Evolutionary conservation across 306 rosid genomes (phyloP), one percentile per base, ranked within the genome.

Genomic region (Dalbergia oliveri): DNA sequence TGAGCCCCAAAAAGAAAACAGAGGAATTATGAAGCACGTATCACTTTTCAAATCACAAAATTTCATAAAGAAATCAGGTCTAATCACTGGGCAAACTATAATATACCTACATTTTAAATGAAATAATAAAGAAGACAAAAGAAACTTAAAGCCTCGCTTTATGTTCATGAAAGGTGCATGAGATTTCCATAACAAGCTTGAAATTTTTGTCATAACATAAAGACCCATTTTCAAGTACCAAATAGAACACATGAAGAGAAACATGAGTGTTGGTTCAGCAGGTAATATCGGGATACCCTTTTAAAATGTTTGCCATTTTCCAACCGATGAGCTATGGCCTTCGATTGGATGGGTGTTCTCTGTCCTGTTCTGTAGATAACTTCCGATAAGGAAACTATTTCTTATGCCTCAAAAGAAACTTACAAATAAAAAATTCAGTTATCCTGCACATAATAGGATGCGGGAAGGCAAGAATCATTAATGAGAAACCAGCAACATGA

Each of bases 291-390:
- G 41, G 41, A 37, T 37, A 37, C 7, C 41, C 41, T 37, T 37
- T 37, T 37, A 37, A 5, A 4, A 37, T 4, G 5, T 37, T 37
- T 37, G 5, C 41, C 41, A 37, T 37, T 37, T 37, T 37, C 50
- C 47, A 66, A n/a, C 53, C 51, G 44, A 44, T 78, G 39, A 56
- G 18, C 67, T 5, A 39, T 53, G 11, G 51, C 23, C 74, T 66
- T 77, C 9, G 8, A 31, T 33, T 65, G 15, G 13, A 43, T 66
- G 14, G 23, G 44, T 26, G 31, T 2, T 26, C 2, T 26, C 31
- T 26, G 31, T 26, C 31, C 31, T 77, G 47, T 15, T 39, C 58
- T 13, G 50, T 4, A 54, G 11, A 72, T 10, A 54, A 39, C 56
- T n/a, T 53, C 13, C 9, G 8, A 11, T n/a, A 6, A 43, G 11